phyloP scores from a whole-genome alignment of 805 yeast genomes.

The Teunomyces lycoperdinae region DNA sequence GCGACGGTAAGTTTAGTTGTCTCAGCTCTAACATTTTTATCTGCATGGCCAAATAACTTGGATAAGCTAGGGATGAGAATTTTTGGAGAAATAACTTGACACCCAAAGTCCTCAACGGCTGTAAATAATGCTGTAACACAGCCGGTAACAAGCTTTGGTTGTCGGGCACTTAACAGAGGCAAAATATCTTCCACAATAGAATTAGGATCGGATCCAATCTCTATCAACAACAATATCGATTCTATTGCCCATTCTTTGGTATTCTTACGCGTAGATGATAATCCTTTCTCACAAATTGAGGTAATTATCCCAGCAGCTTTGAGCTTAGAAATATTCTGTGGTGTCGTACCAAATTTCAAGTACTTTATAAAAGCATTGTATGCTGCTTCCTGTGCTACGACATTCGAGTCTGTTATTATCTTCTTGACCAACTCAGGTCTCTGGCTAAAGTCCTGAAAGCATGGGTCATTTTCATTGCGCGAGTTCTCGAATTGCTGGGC shows the following conservation, averaged over 20 bases:
- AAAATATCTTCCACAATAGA: conserved; percentile 64
- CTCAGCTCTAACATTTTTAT: conserved; percentile 79
- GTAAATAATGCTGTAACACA: conserved; percentile 54
- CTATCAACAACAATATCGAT: conserved; percentile 60
- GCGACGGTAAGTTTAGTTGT: conserved; percentile 67
- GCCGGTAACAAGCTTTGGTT: conserved; percentile 79
- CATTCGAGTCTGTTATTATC: conserved; percentile 75
- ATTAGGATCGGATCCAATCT: conserved; percentile 58
- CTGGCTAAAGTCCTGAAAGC: conserved; percentile 48
- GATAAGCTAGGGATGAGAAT: conserved; percentile 56
- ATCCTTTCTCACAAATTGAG: conserved; percentile 75
- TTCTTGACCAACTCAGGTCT: conserved; percentile 56
- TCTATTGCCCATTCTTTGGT: conserved; percentile 68
- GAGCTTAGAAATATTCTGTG: conserved; percentile 37
- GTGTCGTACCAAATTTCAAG: conserved; percentile 53
- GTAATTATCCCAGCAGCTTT: conserved; percentile 42
- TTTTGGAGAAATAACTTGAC: conserved; percentile 55
- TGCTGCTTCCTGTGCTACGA: conserved; percentile 88
- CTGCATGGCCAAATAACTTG: conserved; percentile 79
- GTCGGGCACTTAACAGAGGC: conserved; percentile 58
- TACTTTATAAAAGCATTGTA: conserved; percentile 52
- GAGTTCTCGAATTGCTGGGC: conserved; percentile 50
- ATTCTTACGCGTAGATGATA: conserved; percentile 69
- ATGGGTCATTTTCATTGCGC: conserved; percentile 52
- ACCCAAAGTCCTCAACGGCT: conserved; percentile 61